These are phyloP conservation scores for Ulmus americana DNA, from an alignment of 331 rosid species.

Conservation along the genomic window DNA sequence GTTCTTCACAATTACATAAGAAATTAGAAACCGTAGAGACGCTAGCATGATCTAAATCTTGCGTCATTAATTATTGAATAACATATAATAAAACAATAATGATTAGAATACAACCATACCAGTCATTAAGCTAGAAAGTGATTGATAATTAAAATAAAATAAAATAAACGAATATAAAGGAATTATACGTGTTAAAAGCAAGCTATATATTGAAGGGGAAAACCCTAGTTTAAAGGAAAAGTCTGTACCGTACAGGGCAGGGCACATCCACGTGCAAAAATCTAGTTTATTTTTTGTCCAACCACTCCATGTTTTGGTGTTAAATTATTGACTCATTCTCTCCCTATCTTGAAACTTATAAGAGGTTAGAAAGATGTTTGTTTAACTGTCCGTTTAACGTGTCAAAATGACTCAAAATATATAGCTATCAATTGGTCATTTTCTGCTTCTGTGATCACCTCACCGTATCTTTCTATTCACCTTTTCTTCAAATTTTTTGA, in stretches of 20 bases:
- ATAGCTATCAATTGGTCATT: neutral
- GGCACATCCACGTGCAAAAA: neutral
- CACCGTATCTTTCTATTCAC: neutral
- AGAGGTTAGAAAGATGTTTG: neutral
- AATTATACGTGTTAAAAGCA: neutral
- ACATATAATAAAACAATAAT: neutral
- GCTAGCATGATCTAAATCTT: conserved; percentile 7
- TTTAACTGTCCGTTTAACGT: conserved; percentile 6
- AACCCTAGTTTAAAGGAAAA: neutral
- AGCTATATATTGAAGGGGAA: neutral
- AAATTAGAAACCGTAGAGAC: neutral
- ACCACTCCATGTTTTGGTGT: neutral
- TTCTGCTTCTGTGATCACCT: neutral
- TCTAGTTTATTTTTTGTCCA: neutral
- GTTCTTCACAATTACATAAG: too few relatives aligned
- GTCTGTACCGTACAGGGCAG: neutral
- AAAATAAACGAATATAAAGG: too few relatives aligned
- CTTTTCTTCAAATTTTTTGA: too few relatives aligned
- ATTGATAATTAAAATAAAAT: too few relatives aligned
- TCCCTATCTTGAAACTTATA: neutral
- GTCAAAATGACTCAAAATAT: conserved; percentile 1
- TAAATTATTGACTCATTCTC: conserved; percentile 4
- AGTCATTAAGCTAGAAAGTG: too few relatives aligned
- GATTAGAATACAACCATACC: too few relatives aligned
- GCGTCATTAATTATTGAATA: neutral